phyloP scores from a whole-genome alignment of 441 rosid genomes.

The Bocquillonia castaneifolia region DNA sequence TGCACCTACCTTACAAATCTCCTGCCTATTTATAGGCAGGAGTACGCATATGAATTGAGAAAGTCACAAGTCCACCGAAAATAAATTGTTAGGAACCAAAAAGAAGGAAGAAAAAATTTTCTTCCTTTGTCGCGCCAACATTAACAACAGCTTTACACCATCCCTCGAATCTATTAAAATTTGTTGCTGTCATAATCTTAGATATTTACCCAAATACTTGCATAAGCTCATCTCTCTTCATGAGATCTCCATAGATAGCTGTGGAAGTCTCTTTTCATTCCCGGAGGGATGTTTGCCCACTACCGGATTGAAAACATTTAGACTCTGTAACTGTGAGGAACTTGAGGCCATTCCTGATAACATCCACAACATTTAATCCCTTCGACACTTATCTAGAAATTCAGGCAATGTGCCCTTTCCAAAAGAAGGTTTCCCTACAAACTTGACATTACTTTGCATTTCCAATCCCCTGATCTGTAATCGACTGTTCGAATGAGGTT shows the following conservation, averaged over 20 bases:
- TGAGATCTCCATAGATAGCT: neutral
- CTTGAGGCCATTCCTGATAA: neutral
- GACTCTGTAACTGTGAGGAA: neutral
- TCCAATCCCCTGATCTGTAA: neutral
- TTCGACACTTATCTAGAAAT: neutral
- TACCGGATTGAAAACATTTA: neutral
- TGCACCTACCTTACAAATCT: no score
- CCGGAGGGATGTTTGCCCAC: neutral
- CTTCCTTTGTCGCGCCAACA: no score
- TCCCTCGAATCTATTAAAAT: neutral
- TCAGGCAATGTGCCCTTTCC: slow-evolving; percentile 10
- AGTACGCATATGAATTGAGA: no score
- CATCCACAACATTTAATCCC: neutral
- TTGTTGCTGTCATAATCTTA: neutral
- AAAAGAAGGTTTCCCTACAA: slow-evolving; percentile 19
- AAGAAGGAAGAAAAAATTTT: no score
- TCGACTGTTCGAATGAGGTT: slow-evolving; percentile 13
- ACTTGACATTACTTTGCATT: slow-evolving; percentile 4
- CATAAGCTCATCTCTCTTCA: slow-evolving; percentile 4
- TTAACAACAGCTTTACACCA: no score
- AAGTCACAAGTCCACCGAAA: no score
- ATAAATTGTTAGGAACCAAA: no score
- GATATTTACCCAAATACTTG: neutral
- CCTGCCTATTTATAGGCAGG: no score
- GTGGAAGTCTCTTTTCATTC: slow-evolving; percentile 3